Base-by-base conservation (phyloP, 345 rosid genomes). In the Aethionema arabicum region DNA sequence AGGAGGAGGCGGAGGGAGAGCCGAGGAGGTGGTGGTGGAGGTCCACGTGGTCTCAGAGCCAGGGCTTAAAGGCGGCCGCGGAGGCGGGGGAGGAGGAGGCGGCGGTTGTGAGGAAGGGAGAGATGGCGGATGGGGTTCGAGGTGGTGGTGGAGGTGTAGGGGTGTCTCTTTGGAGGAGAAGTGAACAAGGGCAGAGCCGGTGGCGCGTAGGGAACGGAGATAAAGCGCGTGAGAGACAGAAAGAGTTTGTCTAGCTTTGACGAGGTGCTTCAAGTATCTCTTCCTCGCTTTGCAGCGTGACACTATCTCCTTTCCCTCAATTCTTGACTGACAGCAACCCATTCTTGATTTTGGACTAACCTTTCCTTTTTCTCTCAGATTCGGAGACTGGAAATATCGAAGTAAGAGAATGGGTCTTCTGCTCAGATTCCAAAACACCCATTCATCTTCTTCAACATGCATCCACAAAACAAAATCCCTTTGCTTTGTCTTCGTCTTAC, bases 161-260 rank as follows among this genome's bases (percentile, higher is more conserved):
- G 77, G 74, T 12, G 87, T 63, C 68, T 89, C 98, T 33, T 82
- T 82, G 74, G 58, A 76, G 53, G 96, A 79, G 76, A 92, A 92
- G 64, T 78, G 77, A 41, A 85, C 73, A 49, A 92, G 93, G 32
- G 97, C 86, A 39, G 97, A 72, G 56, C 95, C 97, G 53, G 91
- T 83, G 68, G 71, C 62, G 56, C 97, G 93, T 56, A 93, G 81
- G 45, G 99, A 83, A 40, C 95, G 96, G 53, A 93, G 78, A 68
- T 93, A 89, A 83, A 90, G 83, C 71, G 90, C 75, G 74, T 93
- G 99, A 9, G 96, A 80, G 27, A 78, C 87, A n/a, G 95, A 82
- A 46, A 89, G 79, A 30, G 83, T 66, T 76, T 87, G 93, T 33
- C 99, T 79, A 15, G 95, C 96, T 75, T 80, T 74, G 32, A 87